Conservation (phyloP, 1,284 basidiomycete genomes). For the Pulveroboletus ridleyi region DNA sequence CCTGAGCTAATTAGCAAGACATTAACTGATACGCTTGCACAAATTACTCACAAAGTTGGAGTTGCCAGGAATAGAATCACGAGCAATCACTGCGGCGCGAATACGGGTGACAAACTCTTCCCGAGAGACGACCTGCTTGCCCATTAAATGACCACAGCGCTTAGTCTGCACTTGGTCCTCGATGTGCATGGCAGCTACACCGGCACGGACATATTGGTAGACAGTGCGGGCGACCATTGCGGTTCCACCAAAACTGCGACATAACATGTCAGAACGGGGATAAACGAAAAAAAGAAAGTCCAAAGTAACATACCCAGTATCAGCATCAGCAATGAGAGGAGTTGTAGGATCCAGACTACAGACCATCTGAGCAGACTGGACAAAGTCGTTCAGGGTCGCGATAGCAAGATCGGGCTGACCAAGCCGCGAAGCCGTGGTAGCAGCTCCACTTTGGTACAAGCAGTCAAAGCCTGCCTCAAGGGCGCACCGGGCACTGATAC, state of each 20-base stretch:
- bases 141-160: conserved; percentile 82
- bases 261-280: not conserved
- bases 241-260: conserved; percentile 72
- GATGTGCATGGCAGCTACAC: conserved; percentile 81
- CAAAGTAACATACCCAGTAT: conserved; percentile 62
- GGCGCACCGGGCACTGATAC: conserved; percentile 81
- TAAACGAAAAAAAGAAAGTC: not conserved
- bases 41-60: conserved; percentile 64
- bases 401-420: conserved; percentile 84
- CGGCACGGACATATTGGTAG: conserved; percentile 71
- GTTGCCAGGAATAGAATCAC: conserved; percentile 71
- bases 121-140: conserved; percentile 78
- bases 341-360: conserved; percentile 66
- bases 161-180: conserved; percentile 88
- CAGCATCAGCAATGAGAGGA: conserved; percentile 84
- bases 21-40: not conserved
- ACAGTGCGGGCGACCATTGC: conserved; percentile 82
- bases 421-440: conserved; percentile 78
- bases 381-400: conserved; percentile 82
- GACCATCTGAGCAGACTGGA: conserved; percentile 69
- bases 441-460: conserved; percentile 81
- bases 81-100: conserved; percentile 77
- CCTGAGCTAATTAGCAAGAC: conserved; percentile 40
- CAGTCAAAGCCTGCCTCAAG: conserved; percentile 80
- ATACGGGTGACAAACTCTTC: conserved; percentile 81